These are phyloP conservation scores for Bisporella sp. DNA, from an alignment of 2,329 filamentous ascomycete genomes.

Conservation along the genomic window DNA sequence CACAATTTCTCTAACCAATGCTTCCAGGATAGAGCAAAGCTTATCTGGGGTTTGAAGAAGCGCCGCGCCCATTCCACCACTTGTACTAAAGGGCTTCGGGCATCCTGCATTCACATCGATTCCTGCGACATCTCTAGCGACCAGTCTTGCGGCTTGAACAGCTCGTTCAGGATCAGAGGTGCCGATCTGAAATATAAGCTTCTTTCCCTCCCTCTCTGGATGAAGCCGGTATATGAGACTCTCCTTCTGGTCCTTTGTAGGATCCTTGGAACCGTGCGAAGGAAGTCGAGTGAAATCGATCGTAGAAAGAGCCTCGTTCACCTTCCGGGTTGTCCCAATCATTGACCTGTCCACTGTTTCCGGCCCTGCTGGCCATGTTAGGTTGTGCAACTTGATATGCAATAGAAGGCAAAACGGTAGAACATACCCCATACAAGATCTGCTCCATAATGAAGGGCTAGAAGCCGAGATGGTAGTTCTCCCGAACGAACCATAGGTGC, in stretches of 20 bases:
- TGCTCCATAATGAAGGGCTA: conserved; percentile 89
- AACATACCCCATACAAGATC: conserved; percentile 87
- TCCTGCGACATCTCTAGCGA: conserved; percentile 81
- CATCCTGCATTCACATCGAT: conserved; percentile 99
- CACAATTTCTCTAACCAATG: conserved; percentile 72
- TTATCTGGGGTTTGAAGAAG: conserved; percentile 79
- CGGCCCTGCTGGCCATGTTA: conserved; percentile 52
- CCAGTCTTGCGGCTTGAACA: conserved; percentile 74
- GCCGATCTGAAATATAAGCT: conserved; percentile 86
- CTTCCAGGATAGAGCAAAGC: conserved; percentile 74
- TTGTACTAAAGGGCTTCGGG: conserved; percentile 92
- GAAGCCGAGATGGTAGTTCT: conserved; percentile 81
- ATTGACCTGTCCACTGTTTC: conserved; percentile 91
- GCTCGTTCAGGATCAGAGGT: conserved; percentile 77
- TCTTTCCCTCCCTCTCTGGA: conserved; percentile 65
- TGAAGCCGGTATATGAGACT: conserved; percentile 81
- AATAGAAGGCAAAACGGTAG: background rate
- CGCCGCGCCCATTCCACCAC: conserved; percentile 91
- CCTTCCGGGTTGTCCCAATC: conserved; percentile 74
- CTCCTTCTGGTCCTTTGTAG: conserved; percentile 44
- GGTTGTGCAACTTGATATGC: background rate
- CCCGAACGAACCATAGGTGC: conserved; percentile 98
- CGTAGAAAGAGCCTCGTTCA: conserved; percentile 69
- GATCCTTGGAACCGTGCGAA: conserved; percentile 59
- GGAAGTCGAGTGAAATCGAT: conserved; percentile 78